Percentiles rank a stretch among this genome's conserved stretches.
Conservation (phyloP, 2,329 filamentous ascomycete species). For the Alternaria sp. region DNA sequence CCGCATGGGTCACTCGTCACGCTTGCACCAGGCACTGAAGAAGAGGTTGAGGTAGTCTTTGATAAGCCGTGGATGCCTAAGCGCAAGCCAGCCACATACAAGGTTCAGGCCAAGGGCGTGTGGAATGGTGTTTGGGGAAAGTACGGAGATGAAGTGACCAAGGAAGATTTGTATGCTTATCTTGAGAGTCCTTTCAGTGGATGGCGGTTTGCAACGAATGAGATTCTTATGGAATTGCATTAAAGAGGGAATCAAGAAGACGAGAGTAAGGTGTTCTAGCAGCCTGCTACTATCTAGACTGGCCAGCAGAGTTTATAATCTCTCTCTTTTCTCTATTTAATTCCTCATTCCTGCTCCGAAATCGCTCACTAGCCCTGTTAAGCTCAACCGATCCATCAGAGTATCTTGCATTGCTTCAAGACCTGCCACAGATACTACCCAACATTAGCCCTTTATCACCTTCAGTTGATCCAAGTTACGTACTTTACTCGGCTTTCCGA, state of each 20-base stretch:
- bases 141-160: conserved; percentile 29
- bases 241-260: not conserved
- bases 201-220: conserved; percentile 35
- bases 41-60: conserved; percentile 48
- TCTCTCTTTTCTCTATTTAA: not conserved
- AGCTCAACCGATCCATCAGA: not conserved
- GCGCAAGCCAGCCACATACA: conserved; percentile 47
- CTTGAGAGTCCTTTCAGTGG: conserved; percentile 35
- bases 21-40: conserved; percentile 44
- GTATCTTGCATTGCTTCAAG: conserved; percentile 5
- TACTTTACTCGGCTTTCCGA: conserved; percentile 8
- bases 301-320: not conserved
- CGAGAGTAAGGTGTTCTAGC: not conserved
- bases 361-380: not conserved
- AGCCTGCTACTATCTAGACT: not conserved
- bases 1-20: conserved; percentile 47
- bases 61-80: conserved; percentile 50
- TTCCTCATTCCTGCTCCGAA: not conserved
- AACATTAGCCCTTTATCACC: not conserved
- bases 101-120: conserved; percentile 44
- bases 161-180: conserved; percentile 39
- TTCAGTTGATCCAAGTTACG: not conserved
- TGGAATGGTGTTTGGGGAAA: conserved; percentile 50
- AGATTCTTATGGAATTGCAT: conserved; percentile 31
- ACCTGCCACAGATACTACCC: conserved; percentile 8